Evolutionary conservation across 805 yeast genomes (phyloP).

Genomic region (Saccharomyces paradoxus): DNA sequence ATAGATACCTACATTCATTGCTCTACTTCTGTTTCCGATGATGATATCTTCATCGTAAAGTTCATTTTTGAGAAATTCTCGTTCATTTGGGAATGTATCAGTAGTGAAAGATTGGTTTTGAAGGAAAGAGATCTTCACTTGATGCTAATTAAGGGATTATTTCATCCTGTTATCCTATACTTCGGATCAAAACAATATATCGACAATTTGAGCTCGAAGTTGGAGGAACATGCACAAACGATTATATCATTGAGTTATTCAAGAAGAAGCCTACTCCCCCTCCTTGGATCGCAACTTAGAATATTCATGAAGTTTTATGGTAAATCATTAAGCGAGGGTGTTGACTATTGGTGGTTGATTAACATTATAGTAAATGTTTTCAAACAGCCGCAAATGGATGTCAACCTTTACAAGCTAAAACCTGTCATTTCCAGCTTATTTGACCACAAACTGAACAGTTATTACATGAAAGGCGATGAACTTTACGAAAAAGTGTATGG

Average conservation of each 20-base stretch:
- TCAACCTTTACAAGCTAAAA: constrained; percentile 54
- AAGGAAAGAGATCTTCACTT: constrained; percentile 60
- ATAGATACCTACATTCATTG: constrained; percentile 9
- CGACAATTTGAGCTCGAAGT: constrained; percentile 9
- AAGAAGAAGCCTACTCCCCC: constrained; percentile 62
- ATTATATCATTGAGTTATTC: constrained; percentile 45
- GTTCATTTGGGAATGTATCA: constrained; percentile 51
- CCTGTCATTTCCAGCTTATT: constrained; percentile 44
- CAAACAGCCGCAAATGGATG: constrained; percentile 45
- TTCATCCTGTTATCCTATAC: constrained; percentile 35
- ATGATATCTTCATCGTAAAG: constrained; percentile 8
- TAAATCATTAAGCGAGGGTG: constrained; percentile 31
- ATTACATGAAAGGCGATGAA: constrained; percentile 23
- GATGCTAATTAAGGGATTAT: constrained; percentile 42
- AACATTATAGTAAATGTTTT: constrained; percentile 39
- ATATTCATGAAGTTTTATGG: constrained; percentile 34
- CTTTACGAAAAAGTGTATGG: constrained; percentile 49
- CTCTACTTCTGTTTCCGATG: not conserved
- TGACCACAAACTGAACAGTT: constrained; percentile 36
- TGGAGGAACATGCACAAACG: constrained; percentile 29
- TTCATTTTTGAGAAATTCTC: constrained; percentile 31
- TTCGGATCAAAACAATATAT: constrained; percentile 30
- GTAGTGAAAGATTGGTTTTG: constrained; percentile 51
- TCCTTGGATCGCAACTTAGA: constrained; percentile 41
- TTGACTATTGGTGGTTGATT: constrained; percentile 39